phyloP scores from a whole-genome alignment of 2,329 filamentous ascomycete genomes.

The Fusarium siculi region DNA sequence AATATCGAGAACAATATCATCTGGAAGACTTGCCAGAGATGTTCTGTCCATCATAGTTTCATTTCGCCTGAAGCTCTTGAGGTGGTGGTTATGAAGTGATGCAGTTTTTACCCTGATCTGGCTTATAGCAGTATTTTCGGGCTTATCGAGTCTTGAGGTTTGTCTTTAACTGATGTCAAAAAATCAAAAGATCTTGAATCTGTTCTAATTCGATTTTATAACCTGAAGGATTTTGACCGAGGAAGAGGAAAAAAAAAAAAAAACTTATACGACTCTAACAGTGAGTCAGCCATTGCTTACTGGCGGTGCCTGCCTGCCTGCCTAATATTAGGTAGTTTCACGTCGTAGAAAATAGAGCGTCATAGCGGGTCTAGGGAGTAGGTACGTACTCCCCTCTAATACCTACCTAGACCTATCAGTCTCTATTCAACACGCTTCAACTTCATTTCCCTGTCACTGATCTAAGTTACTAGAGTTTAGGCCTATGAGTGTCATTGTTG shows the following conservation, averaged over 20 bases:
- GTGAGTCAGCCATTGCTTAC: conserved; percentile 1
- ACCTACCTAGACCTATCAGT: background rate
- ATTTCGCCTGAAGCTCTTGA: conserved; percentile 16
- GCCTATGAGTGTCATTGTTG: background rate
- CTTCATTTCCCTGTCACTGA: background rate
- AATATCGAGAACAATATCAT: conserved; percentile 62
- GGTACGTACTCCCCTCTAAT: background rate
- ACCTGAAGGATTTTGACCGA: background rate
- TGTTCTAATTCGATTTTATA: background rate
- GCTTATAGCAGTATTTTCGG: background rate
- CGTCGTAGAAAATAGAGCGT: background rate
- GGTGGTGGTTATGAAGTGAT: conserved; percentile 4
- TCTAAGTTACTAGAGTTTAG: background rate
- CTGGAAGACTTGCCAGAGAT: conserved; percentile 57
- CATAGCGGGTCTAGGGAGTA: conserved; percentile 22
- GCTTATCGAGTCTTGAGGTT: background rate
- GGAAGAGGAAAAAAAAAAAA: background rate
- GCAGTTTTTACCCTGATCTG: background rate
- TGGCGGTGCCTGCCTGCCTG: conserved; percentile 4
- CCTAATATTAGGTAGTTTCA: background rate
- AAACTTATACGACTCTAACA: background rate
- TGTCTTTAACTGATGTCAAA: background rate
- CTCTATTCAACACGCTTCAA: background rate
- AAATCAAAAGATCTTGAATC: background rate
- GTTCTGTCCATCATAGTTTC: conserved; percentile 39